Evolutionary conservation across 495 filamentous ascomycete genomes (phyloP).

Genomic region (Xylaria scruposa): DNA sequence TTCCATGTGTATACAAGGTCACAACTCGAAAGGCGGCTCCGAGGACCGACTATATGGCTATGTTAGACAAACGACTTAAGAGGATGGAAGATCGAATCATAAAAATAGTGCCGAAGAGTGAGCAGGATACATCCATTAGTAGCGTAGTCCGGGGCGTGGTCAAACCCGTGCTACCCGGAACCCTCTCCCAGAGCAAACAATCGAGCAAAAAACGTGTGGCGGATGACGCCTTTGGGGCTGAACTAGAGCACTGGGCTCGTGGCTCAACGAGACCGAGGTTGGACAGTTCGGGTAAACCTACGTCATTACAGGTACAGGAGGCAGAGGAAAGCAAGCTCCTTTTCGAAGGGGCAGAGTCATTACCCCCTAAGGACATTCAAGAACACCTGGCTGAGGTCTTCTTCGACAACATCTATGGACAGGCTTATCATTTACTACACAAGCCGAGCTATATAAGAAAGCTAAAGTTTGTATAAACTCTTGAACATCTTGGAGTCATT

Average conservation of each 20-base stretch:
- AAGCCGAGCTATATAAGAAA: conserved; percentile 96
- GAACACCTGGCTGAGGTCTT: conserved; percentile 94
- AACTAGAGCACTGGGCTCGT: conserved; percentile 83
- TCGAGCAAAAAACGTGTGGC: conserved; percentile 81
- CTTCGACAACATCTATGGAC: conserved; percentile 95
- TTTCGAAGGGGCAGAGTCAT: conserved; percentile 79
- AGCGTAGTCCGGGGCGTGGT: conserved; percentile 63
- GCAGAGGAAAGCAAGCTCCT: conserved; percentile 74
- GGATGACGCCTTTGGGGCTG: conserved; percentile 84
- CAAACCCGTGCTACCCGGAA: conserved; percentile 74
- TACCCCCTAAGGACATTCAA: conserved; percentile 89
- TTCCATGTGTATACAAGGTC: conserved; percentile 98
- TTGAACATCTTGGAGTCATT: conserved; percentile 14
- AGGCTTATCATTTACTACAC: conserved; percentile 93
- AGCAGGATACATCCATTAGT: conserved; percentile 60
- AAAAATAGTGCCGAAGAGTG: conserved; percentile 90
- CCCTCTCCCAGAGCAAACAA: conserved; percentile 56
- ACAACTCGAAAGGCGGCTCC: conserved; percentile 95
- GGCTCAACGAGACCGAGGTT: conserved; percentile 55
- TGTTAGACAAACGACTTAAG: conserved; percentile 91
- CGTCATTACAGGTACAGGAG: conserved; percentile 67
- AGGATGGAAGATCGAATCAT: conserved; percentile 98
- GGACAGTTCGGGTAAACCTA: conserved; percentile 56
- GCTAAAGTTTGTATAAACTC: conserved; percentile 60
- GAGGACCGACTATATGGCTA: conserved; percentile 98